These are phyloP conservation scores for Termitomyces sp. DNA, from an alignment of 768 basidiomycete genomes.

Conservation along the genomic window DNA sequence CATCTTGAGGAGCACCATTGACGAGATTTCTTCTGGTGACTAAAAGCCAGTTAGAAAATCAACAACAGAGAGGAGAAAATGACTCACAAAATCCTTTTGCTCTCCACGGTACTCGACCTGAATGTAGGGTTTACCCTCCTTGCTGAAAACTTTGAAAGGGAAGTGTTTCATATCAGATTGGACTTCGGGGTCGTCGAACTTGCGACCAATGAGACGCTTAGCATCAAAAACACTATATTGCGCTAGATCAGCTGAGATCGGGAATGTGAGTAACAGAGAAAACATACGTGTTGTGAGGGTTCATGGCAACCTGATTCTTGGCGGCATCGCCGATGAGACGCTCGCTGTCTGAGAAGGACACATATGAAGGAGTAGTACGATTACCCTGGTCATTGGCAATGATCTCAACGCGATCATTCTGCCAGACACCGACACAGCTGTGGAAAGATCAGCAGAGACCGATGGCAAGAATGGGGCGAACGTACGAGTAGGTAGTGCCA, in stretches of 20 bases:
- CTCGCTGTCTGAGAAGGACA: constrained; percentile 91
- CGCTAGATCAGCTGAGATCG: constrained; percentile 2
- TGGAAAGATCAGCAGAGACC: constrained; percentile 8
- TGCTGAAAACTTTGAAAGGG: constrained; percentile 89
- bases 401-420: constrained; percentile 98
- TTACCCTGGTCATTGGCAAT: constrained; percentile 95
- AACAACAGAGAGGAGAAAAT: not conserved
- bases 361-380: constrained; percentile 93
- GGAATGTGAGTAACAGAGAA: not conserved
- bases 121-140: constrained; percentile 84
- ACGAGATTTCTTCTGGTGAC: constrained; percentile 96
- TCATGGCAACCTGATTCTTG: constrained; percentile 98
- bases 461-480: constrained; percentile 12
- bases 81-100: constrained; percentile 83
- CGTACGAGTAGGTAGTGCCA: constrained; percentile 90
- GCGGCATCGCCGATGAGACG: constrained; percentile 99
- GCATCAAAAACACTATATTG: constrained; percentile 85
- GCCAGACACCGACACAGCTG: constrained; percentile 99
- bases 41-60: constrained; percentile 25
- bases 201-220: constrained; percentile 95
- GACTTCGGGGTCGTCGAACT: constrained; percentile 81
- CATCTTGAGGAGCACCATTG: constrained; percentile 98
- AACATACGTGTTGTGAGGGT: constrained; percentile 83
- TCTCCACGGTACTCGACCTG: constrained; percentile 90
- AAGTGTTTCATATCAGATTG: constrained; percentile 86